A percentile compares a stretch with the other conserved stretches of the same genome.
These are phyloP conservation scores for Trichoderma oligosporum DNA, from an alignment of 2,329 filamentous ascomycete genomes.

Conservation along the genomic window DNA sequence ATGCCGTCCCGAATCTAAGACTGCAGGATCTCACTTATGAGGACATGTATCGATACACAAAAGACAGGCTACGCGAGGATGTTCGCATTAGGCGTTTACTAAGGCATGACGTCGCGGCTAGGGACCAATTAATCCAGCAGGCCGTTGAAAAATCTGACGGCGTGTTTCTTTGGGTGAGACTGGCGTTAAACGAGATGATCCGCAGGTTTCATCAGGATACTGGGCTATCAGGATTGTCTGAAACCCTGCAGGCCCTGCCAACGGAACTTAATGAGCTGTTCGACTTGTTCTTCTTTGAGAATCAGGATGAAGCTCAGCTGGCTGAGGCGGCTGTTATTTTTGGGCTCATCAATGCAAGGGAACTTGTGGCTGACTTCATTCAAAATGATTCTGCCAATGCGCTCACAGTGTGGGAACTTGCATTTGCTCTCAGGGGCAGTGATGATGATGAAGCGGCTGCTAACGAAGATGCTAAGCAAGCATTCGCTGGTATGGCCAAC, in stretches of 20 bases:
- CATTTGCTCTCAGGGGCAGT: conserved; percentile 26
- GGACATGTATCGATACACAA: conserved; percentile 30
- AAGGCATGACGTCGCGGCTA: conserved; percentile 2
- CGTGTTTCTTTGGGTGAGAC: conserved; percentile 35
- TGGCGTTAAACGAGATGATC: conserved; percentile 31
- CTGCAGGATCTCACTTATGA: conserved; percentile 28
- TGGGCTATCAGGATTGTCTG: conserved; percentile 10
- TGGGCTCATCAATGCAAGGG: conserved; percentile 31
- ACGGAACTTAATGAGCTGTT: conserved; percentile 31
- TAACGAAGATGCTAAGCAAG: conserved; percentile 24
- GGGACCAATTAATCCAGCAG: conserved; percentile 17
- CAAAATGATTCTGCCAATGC: conserved; percentile 31
- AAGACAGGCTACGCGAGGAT: conserved; percentile 23
- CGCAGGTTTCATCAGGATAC: conserved; percentile 16
- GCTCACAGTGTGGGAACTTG: conserved; percentile 34
- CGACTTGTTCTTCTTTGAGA: conserved; percentile 30
- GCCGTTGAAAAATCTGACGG: conserved; percentile 29
- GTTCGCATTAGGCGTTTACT: conserved; percentile 20
- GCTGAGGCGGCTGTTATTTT: conserved; percentile 29
- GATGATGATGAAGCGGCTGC: conserved; percentile 24
- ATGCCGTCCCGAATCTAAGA: conserved; percentile 26
- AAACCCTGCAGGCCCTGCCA: conserved; percentile 24
- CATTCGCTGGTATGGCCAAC: conserved; percentile 20
- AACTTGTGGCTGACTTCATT: conserved; percentile 33
- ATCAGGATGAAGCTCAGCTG: conserved; percentile 24